Percentiles rank a stretch among this genome's conserved stretches.
phyloP scores from a whole-genome alignment of 768 basidiomycete genomes.

The Solioccasus polychromus region DNA sequence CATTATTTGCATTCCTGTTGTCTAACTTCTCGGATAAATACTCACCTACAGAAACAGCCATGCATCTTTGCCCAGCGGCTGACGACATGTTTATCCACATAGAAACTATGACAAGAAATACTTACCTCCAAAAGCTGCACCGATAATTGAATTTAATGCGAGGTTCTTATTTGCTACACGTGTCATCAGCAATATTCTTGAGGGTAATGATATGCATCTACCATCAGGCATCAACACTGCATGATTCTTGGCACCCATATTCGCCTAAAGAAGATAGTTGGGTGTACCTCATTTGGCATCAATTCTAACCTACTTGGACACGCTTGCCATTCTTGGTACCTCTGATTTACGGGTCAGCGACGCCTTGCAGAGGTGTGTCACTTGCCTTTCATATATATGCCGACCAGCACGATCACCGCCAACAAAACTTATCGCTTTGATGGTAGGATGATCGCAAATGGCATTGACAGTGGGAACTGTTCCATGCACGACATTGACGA shows the following conservation, averaged over 20 bases:
- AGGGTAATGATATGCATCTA: conserved; percentile 32
- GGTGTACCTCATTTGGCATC: background rate
- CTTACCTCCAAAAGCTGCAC: conserved; percentile 88
- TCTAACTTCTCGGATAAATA: background rate
- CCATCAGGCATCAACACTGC: conserved; percentile 92
- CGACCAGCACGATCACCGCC: conserved; percentile 91
- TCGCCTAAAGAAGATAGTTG: conserved; percentile 41
- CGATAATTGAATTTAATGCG: conserved; percentile 86
- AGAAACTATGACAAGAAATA: conserved; percentile 17
- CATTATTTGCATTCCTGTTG: background rate
- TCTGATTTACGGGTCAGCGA: conserved; percentile 37
- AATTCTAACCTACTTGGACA: conserved; percentile 56
- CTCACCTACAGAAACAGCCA: conserved; percentile 91
- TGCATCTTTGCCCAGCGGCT: conserved; percentile 97
- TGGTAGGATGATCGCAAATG: conserved; percentile 87
- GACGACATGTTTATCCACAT: conserved; percentile 20
- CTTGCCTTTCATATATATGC: conserved; percentile 86
- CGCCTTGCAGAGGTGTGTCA: background rate
- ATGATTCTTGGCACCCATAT: conserved; percentile 97
- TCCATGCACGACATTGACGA: conserved; percentile 91
- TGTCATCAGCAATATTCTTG: background rate
- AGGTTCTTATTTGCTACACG: conserved; percentile 82
- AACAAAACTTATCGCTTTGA: conserved; percentile 96
- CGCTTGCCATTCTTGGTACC: conserved; percentile 87
- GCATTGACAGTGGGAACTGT: conserved; percentile 86